Base-by-base conservation (phyloP, 1,284 basidiomycete species). In the Ustilago bromivora region DNA sequence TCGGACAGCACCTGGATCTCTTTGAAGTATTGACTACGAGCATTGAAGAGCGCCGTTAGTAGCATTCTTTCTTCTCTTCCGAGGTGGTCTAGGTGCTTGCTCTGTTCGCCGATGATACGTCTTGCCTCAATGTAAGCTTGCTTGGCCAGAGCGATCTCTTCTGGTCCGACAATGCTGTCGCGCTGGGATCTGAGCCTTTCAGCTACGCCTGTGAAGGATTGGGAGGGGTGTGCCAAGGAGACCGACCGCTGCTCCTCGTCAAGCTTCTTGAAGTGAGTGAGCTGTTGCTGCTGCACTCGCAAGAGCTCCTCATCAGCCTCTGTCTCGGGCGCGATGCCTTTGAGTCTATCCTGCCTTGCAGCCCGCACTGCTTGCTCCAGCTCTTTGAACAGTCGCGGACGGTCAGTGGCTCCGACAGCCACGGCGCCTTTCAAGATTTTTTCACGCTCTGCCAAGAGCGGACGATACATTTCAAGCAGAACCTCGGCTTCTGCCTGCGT, bases 401-500 rank as follows among this genome's bases (percentile, higher is more conserved):
- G 71, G 23, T 75, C 73, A 5, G 75, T 80, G 0, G 84, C 60
- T 12, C 81, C 83, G 38, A 82, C 62, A 7, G 81, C 75, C 10
- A 80, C 75, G 12, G 36, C 59, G 12, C 80, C 80, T 11, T 80
- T 81, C 15, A 85, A 49, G 10, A 85, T 77, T 54, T 74, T 71
- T 19, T 85, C 82, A 11, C 84, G 76, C 54, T 83, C 82, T 2
- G 80, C 74, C 7, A 84, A 43, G 40, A 85, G 63, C 10, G 78
- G 79, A 1, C 80, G 75, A 57, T 84, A 84, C 83, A 84, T 84
- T 53, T 84, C 83, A 13, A 84, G 70, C 17, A 84, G 57, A 28
- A 76, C 79, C 60, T 85, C 84, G 0, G 81, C 83, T 59, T 85
- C 82, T 40, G 74, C 78, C 56, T 85, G 84, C 7, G 81, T 79